Evolutionary conservation across 371 early-diverging fungal genomes (phyloP).

Genomic region (Rhizopus arrhizus): DNA sequence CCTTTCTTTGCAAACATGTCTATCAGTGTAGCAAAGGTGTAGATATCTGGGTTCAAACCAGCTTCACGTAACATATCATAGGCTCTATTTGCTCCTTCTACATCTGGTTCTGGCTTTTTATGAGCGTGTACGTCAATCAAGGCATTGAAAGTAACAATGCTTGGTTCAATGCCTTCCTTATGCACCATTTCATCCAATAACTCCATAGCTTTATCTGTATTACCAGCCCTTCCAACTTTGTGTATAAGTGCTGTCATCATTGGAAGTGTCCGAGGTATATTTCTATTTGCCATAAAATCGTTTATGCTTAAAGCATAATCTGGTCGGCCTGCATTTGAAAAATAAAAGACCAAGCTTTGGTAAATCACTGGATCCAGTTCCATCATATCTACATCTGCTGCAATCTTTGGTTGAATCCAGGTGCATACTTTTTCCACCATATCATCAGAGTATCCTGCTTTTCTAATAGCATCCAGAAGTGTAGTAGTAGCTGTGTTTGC

Average conservation of each 20-base stretch:
- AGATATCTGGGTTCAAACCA: constrained; percentile 33
- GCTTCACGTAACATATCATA: constrained; percentile 34
- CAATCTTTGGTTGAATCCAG: constrained; percentile 41
- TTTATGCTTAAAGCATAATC: constrained; percentile 45
- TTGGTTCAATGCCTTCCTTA: constrained; percentile 30
- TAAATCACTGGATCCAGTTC: constrained; percentile 35
- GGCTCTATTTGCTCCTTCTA: constrained; percentile 31
- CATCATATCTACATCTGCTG: constrained; percentile 20
- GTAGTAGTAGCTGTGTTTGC: constrained; percentile 17
- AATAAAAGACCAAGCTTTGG: constrained; percentile 40
- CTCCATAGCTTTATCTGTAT: constrained; percentile 34
- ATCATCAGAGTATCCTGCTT: constrained; percentile 20
- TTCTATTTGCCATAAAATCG: constrained; percentile 41
- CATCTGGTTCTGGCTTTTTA: constrained; percentile 38
- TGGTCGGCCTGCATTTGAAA: constrained; percentile 41
- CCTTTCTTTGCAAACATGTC: constrained; percentile 51
- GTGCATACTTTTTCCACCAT: constrained; percentile 37
- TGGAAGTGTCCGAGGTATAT: constrained; percentile 32
- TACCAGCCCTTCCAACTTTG: constrained; percentile 48
- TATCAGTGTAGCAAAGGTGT: constrained; percentile 43
- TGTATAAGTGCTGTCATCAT: constrained; percentile 50
- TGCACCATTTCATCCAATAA: constrained; percentile 39
- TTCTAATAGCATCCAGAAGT: constrained; percentile 34
- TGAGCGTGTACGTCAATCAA: constrained; percentile 56
- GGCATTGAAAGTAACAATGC: constrained; percentile 47